Evolutionary conservation across 139 green algal genomes (phyloP), one percentile per base, ranked within the genome.

Genomic region (Coccomyxa sp.): DNA sequence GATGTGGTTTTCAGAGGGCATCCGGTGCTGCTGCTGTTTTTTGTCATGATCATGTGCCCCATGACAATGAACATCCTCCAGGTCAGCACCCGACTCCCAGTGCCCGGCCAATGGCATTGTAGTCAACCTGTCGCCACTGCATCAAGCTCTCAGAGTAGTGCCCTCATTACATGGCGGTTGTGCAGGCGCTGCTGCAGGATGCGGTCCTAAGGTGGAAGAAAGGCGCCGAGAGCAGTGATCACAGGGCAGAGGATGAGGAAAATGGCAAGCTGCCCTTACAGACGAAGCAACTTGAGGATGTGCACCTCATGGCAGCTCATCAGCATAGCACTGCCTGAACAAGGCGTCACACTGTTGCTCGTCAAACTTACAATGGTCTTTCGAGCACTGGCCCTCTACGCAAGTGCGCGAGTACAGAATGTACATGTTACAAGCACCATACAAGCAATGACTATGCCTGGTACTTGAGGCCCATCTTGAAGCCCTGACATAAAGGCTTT

Each of bases 1-100:
- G 88, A 92, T 73, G 27, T 29, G 12, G 7, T 80, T 1, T 92
- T 92, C 73, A 14, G 29, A 33, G 83, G 81, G 33, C 82, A 88
- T 39, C 82, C 89, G 29, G 83, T 82, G 12, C 27, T 81, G 8
- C 69, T 86, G 50, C 82, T 93, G 9, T 89, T 83, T 39, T 69
- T 81, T 14, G 87, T 91, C 64, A 91, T 93, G 87, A 79, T 93
- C 33, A 72, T 71, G 33, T 90, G 88, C 72, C 89, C 89, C 24
- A 69, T 93, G 37, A 35, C 78, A 6, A 89, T 93, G 83, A 93
- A 93, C 74, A 35, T 89, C 12, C 29, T 81, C 22, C 88, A 92
- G 85, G 74, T 88, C 4, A 64, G 50, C 18, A 22, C 50, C 50
- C 50, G 22, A 64, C 5, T 64, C 5, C 50, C 5, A 24, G n/a